phyloP scores from a whole-genome alignment of 768 basidiomycete species.

The Exidia glandulosa region DNA sequence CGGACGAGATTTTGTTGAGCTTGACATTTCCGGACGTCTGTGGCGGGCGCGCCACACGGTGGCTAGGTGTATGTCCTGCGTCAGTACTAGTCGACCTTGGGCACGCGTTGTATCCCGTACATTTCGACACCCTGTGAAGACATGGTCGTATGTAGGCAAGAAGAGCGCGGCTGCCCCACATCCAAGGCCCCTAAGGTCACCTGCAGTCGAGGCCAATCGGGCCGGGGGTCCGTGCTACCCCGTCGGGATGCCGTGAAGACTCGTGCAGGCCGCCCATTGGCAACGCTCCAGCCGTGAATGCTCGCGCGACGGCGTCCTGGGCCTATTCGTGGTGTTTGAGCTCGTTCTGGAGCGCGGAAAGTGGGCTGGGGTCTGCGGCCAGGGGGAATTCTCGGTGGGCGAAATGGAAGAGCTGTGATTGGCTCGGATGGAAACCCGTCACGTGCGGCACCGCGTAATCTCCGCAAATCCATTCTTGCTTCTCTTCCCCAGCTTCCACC shows the following conservation, averaged over 20 bases:
- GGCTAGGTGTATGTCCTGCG: slow-evolving; percentile 27
- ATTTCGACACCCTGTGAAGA: slow-evolving; percentile 46
- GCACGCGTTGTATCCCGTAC: slow-evolving; percentile 22
- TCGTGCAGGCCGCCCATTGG: neutral
- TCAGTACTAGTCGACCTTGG: slow-evolving; percentile 11
- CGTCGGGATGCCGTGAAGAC: neutral
- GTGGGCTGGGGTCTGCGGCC: no score
- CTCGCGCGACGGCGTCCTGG: no score
- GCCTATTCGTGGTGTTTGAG: no score
- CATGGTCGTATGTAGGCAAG: slow-evolving; percentile 24
- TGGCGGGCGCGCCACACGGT: slow-evolving; percentile 25
- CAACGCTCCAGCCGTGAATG: no score
- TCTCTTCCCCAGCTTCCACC: neutral
- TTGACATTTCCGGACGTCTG: slow-evolving; percentile 27
- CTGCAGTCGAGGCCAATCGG: neutral
- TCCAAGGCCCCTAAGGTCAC: neutral
- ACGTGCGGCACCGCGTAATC: no score
- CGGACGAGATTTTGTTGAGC: slow-evolving; percentile 66
- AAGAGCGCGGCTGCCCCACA: neutral
- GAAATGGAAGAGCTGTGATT: no score
- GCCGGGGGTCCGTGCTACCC: neutral
- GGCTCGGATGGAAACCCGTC: no score
- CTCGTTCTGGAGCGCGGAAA: no score
- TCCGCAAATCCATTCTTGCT: neutral
- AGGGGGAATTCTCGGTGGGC: no score